Conservation (phyloP, 495 filamentous ascomycete species). For the Aspergillus conjunctus region DNA sequence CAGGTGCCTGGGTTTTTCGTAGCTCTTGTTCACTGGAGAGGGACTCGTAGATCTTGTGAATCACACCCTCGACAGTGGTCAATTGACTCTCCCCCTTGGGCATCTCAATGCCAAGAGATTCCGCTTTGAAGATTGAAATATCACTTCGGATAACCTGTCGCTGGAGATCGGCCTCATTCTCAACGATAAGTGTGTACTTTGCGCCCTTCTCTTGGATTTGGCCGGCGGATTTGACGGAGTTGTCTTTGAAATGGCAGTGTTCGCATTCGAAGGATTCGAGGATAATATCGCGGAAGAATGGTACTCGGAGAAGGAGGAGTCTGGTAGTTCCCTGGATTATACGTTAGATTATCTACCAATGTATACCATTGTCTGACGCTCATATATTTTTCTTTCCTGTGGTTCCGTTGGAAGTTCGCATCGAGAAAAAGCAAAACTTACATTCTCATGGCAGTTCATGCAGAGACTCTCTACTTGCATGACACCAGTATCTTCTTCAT, state of each 20-base stretch:
- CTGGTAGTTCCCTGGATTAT: constrained; percentile 72
- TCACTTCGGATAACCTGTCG: constrained; percentile 92
- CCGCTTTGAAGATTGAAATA: constrained; percentile 74
- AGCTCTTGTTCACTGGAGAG: constrained; percentile 73
- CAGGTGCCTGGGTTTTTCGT: constrained; percentile 71
- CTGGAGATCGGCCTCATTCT: constrained; percentile 69
- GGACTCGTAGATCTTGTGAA: constrained; percentile 73
- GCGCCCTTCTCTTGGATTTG: constrained; percentile 86
- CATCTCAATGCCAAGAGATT: constrained; percentile 87
- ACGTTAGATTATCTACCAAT: constrained; percentile 1
- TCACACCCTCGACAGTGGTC: constrained; percentile 87
- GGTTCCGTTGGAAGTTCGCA: too few species aligned
- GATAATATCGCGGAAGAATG: constrained; percentile 95
- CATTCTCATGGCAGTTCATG: constrained; percentile 88
- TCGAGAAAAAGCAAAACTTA: constrained; percentile 39
- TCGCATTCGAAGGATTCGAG: constrained; percentile 94
- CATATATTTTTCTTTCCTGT: background rate
- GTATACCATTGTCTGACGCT: too few species aligned
- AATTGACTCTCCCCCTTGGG: constrained; percentile 85
- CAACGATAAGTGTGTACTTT: constrained; percentile 75
- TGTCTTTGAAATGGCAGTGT: constrained; percentile 84
- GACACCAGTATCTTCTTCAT: constrained; percentile 50
- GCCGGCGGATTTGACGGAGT: constrained; percentile 86
- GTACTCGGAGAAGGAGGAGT: constrained; percentile 85
- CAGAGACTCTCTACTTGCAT: constrained; percentile 66